Percentiles rank a stretch among this genome's conserved stretches.
Conservation (phyloP, 768 basidiomycete genomes). For the Neoboletus subvelutipes region DNA sequence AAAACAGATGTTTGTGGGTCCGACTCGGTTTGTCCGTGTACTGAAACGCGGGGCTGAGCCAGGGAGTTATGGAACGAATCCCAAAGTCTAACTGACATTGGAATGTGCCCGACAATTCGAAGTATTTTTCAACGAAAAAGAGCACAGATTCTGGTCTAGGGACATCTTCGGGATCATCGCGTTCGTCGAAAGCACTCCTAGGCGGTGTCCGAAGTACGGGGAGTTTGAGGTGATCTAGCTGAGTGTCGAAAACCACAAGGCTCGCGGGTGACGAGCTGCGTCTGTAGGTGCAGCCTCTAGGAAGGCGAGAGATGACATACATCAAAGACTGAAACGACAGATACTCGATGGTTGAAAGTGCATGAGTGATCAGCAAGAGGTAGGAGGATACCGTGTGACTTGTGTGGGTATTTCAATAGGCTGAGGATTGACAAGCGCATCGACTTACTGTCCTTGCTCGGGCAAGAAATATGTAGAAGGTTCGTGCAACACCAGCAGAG, state of each 20-base stretch:
- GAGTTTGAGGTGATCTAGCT: conserved; percentile 48
- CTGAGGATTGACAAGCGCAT: background rate
- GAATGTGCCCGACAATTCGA: conserved; percentile 49
- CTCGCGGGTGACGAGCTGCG: conserved; percentile 26
- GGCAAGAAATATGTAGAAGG: conserved; percentile 53
- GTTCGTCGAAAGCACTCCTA: conserved; percentile 12
- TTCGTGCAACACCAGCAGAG: conserved; percentile 60
- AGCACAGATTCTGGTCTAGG: conserved; percentile 37
- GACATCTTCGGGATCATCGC: conserved; percentile 18
- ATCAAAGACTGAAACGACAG: conserved; percentile 30
- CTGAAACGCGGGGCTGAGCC: conserved; percentile 11
- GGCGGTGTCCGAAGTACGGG: conserved; percentile 42
- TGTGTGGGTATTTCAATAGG: conserved; percentile 7
- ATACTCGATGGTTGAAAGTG: conserved; percentile 41
- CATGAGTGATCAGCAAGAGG: conserved; percentile 47
- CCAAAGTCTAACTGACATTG: conserved; percentile 39
- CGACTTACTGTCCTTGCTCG: conserved; percentile 25
- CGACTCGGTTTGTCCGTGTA: conserved; percentile 3
- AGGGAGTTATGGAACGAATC: background rate
- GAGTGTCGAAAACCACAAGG: conserved; percentile 62
- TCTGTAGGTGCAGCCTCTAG: background rate
- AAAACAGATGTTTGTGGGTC: conserved; percentile 5
- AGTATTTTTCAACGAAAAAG: conserved; percentile 50
- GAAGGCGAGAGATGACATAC: conserved; percentile 16
- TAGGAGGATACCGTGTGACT: conserved; percentile 49